Evolutionary conservation across 2,329 filamentous ascomycete genomes (phyloP), one percentile per base, ranked within the genome.

Genomic region (Lachnellula occidentalis): DNA sequence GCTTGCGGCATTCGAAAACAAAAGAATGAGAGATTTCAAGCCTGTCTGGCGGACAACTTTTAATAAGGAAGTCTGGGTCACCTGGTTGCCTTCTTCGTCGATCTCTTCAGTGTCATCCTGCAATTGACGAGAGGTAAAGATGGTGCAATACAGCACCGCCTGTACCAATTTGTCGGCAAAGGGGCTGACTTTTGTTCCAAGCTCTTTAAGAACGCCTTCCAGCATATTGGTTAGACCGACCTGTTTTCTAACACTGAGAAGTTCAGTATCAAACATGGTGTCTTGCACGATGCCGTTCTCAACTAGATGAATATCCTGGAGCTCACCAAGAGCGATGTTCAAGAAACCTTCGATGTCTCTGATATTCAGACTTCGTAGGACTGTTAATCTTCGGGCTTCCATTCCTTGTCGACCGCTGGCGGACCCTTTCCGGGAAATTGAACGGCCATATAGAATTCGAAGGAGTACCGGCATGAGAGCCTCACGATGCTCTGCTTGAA

Each of bases 141-240:
- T 78, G 27, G 94, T 75, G 67, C 91, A 96, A 67, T 91, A 92
- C 1, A 97, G 73, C 0, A 95, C 78, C 0, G 90, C 82, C 63
- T 92, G 85, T 58, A 92, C 76, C 4, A 97, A 77, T 12, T 79
- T 80, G 15, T 80, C 74, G 48, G 86, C 79, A 63, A 88, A 92
- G 0, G 83, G 80, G 2, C 77, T 71, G 51, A 95, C 82, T 51
- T 85, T 86, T 5, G 80, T 83, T 51, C 92, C 90, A 36, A 97
- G 80, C 51, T 94, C 90, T 54, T 87, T 87, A 56, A 97, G 83
- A 68, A 97, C 83, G 11, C 92, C 85, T 56, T 91, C 86, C 48
- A 94, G 78, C 90, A 97, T 94, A 67, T 95, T 95, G 50, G 96
- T 74, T 67, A 96, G 83, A 75, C 95, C 94, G 55, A 94, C 81